phyloP scores from a whole-genome alignment of 768 basidiomycete genomes.

The Leccinum uliginosum region DNA sequence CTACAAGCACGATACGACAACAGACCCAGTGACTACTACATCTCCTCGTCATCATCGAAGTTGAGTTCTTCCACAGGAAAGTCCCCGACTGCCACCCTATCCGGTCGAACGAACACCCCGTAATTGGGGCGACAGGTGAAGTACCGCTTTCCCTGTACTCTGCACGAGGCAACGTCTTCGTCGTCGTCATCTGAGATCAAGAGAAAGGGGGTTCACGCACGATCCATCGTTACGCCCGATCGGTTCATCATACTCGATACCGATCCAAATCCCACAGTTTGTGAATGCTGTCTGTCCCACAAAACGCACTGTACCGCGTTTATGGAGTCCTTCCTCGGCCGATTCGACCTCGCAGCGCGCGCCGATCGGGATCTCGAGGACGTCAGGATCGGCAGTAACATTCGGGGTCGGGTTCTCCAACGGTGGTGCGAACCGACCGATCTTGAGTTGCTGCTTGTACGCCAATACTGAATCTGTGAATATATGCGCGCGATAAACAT shows the following conservation, averaged over 20 bases:
- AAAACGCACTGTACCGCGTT: slow-evolving; percentile 82
- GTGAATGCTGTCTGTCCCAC: slow-evolving; percentile 78
- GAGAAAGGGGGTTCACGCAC: slow-evolving; percentile 47
- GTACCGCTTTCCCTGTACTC: slow-evolving; percentile 82
- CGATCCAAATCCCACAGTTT: slow-evolving; percentile 72
- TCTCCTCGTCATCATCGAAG: slow-evolving; percentile 74
- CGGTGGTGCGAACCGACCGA: slow-evolving; percentile 80
- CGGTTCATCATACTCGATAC: slow-evolving; percentile 93
- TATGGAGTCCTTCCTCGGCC: slow-evolving; percentile 59
- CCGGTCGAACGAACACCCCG: slow-evolving; percentile 84
- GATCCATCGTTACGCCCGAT: slow-evolving; percentile 93
- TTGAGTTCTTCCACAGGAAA: slow-evolving; percentile 81
- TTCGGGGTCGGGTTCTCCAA: slow-evolving; percentile 27
- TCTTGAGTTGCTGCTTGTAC: slow-evolving; percentile 81
- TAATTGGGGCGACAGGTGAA: slow-evolving; percentile 74
- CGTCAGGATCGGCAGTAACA: slow-evolving; percentile 17
- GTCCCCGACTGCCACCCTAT: slow-evolving; percentile 78
- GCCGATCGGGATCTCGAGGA: slow-evolving; percentile 57
- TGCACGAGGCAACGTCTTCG: slow-evolving; percentile 29
- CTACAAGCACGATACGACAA: neutral
- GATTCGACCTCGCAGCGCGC: slow-evolving; percentile 83
- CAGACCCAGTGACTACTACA: slow-evolving; percentile 34
- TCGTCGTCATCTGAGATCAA: neutral
- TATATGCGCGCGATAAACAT: neutral
- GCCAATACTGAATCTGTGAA: slow-evolving; percentile 78